These are phyloP conservation scores for Flueggea neowawraea DNA, from an alignment of 441 rosid genomes.

Conservation along the genomic window DNA sequence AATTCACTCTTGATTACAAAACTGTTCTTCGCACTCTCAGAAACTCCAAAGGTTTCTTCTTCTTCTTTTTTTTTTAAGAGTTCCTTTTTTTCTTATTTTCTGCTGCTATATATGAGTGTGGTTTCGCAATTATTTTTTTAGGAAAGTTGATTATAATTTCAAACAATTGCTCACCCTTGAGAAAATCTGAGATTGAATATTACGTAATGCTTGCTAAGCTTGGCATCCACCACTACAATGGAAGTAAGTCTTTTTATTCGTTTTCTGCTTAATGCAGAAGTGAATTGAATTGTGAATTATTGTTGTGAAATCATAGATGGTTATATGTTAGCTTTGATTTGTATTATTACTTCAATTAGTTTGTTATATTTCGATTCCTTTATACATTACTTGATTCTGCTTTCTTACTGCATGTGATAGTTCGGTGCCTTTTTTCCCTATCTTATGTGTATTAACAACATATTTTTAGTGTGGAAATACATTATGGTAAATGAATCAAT, in stretches of 20 bases:
- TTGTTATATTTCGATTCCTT: no score
- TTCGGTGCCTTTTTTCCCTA: no score
- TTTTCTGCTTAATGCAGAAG: background rate
- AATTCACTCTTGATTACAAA: constrained; percentile 62
- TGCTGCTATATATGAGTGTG: background rate
- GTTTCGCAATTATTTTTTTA: constrained; percentile 9
- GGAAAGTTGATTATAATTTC: constrained; percentile 68
- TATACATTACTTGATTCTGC: no score
- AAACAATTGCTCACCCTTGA: constrained; percentile 72
- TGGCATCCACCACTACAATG: constrained; percentile 83
- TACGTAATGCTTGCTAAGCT: constrained; percentile 83
- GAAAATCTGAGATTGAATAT: constrained; percentile 82
- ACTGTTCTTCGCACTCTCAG: constrained; percentile 46
- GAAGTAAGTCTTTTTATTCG: constrained; percentile 42
- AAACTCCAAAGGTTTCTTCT: constrained; percentile 31
- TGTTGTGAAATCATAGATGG: no score
- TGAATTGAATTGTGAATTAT: background rate
- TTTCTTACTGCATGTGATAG: no score
- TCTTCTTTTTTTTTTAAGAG: background rate
- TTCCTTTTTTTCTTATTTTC: background rate
- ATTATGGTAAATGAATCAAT: no score
- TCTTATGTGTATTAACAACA: no score
- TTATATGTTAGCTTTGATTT: no score
- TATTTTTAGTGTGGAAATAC: no score
- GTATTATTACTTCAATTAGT: no score